Base-by-base conservation (phyloP, 1,284 basidiomycete species). In the Pyrrhoderma lamaoense region DNA sequence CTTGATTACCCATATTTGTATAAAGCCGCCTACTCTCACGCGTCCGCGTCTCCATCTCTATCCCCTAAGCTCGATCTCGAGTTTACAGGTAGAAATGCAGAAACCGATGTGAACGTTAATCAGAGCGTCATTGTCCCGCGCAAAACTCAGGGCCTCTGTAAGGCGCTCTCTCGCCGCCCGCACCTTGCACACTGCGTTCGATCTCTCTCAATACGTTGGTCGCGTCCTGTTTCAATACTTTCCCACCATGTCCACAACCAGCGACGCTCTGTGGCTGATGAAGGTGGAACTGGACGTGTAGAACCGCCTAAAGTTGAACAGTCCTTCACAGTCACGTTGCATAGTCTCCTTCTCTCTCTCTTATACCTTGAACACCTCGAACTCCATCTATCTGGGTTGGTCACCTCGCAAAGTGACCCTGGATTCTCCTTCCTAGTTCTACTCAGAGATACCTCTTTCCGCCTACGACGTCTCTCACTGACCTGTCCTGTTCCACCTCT, bases 121-220 rank as follows among this genome's bases (percentile, higher is more conserved):
- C 50, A 56, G 23, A 39, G 42, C 40, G 45, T 67, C 3, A 66
- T 69, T 2, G 71, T 71, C 18, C 77, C 77, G 0, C 62, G 61
- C 56, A 68, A 65, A 47, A 80, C 79, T 0, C 59, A 71, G 3
- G 64, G 67, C 54, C 80, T 76, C 68, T 80, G 75, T 61, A 60
- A 71, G 40, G 76, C 78, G n/a, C 67, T 83, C 60, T 60, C 68
- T 13, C 60, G 61, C 3, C 67, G 75, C 34, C 63, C 67, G 0
- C 69, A 77, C 61, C 73, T 80, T 52, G 57, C 69, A 35, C 70
- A 73, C 21, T 61, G 64, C 42, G 70, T 75, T 25, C 70, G 67
- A 56, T 71, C 67, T 36, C 60, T 83, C 31, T 69, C 72, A 48
- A 64, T 83, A 44, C 72, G 76, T 47, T 83, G 80, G 80, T 43